phyloP scores from a whole-genome alignment of 257 asterid species.

The Solanum bulbocastanum region DNA sequence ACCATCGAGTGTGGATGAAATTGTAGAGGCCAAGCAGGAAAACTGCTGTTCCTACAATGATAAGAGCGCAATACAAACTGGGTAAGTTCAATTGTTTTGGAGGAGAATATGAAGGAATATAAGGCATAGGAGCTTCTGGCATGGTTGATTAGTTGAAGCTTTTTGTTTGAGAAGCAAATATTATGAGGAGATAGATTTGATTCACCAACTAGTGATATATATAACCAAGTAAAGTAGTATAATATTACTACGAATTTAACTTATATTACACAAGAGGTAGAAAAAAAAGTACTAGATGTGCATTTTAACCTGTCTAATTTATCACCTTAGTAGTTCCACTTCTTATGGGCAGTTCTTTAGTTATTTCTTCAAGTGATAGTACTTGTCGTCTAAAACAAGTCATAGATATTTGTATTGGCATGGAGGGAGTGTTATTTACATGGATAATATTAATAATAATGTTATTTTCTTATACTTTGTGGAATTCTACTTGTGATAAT shows the following conservation, averaged over 20 bases:
- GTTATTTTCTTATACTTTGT: background rate
- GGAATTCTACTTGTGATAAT: background rate
- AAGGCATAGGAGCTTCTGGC: conserved; percentile 9
- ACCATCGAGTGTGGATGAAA: conserved; percentile 18
- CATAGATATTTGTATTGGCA: background rate
- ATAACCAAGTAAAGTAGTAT: background rate
- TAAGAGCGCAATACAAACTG: conserved; percentile 17
- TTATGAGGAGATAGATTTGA: background rate
- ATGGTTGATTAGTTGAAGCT: background rate
- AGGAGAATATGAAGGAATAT: background rate
- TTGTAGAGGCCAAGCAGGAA: conserved; percentile 12
- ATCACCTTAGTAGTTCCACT: background rate
- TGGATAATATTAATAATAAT: background rate
- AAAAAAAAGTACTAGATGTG: background rate
- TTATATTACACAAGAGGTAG: background rate
- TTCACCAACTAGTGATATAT: background rate
- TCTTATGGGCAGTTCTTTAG: background rate
- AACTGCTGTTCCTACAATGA: conserved; percentile 15
- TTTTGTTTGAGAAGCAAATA: background rate
- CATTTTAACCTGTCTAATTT: background rate
- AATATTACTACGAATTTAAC: background rate
- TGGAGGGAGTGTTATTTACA: background rate
- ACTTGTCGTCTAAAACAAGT: background rate
- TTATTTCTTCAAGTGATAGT: background rate
- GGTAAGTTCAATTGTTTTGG: conserved; percentile 5